phyloP scores from a whole-genome alignment of 768 basidiomycete genomes.

The Mycena latifolia region DNA sequence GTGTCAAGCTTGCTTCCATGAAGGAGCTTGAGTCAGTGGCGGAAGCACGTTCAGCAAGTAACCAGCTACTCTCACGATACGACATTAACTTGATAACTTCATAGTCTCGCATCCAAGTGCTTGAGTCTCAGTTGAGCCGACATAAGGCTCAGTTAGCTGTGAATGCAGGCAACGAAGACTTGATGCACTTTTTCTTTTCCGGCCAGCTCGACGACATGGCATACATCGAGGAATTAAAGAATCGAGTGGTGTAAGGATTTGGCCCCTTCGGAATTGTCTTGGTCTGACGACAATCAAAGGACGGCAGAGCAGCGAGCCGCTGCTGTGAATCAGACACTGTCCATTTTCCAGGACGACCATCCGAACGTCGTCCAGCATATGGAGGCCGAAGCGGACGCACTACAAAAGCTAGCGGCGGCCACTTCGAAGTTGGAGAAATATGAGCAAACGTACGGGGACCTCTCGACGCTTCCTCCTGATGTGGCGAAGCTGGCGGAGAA shows the following conservation, averaged over 20 bases:
- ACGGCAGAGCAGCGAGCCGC: constrained; percentile 61
- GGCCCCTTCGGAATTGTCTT: not conserved
- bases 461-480: constrained; percentile 64
- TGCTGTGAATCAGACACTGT: constrained; percentile 67
- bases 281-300: constrained; percentile 52
- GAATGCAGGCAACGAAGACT: constrained; percentile 73
- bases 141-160: constrained; percentile 86
- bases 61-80: constrained; percentile 16
- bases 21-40: constrained; percentile 77
- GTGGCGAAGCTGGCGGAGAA: constrained; percentile 61
- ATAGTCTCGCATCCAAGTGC: constrained; percentile 78
- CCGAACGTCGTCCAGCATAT: constrained; percentile 67
- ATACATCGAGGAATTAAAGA: constrained; percentile 67
- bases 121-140: constrained; percentile 80
- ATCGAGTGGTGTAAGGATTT: constrained; percentile 64
- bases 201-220: constrained; percentile 64
- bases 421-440: constrained; percentile 69
- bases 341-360: constrained; percentile 58
- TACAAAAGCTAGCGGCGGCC: constrained; percentile 59
- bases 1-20: constrained; percentile 65
- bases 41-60: constrained; percentile 68
- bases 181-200: constrained; percentile 77
- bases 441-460: constrained; percentile 71
- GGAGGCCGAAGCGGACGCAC: constrained; percentile 62
- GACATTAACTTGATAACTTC: constrained; percentile 22